Evolutionary conservation across 768 basidiomycete species (phyloP).

Genomic region (Termitomyces sp.): DNA sequence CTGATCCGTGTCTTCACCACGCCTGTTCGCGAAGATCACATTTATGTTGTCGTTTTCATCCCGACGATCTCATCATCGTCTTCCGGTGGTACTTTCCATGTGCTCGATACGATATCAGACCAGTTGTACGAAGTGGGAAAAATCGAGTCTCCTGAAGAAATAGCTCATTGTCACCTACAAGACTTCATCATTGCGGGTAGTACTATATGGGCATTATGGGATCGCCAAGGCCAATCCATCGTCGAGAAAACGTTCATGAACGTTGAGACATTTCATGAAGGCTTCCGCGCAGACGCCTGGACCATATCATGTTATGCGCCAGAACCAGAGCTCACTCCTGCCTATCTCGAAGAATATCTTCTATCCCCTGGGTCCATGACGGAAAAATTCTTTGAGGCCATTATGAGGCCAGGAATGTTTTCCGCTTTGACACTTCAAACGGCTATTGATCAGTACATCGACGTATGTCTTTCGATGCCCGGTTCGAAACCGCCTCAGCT

Average conservation of each 20-base stretch:
- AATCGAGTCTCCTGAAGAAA: slow-evolving; percentile 58
- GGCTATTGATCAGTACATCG: slow-evolving; percentile 81
- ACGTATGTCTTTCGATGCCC: slow-evolving; percentile 64
- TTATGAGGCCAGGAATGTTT: slow-evolving; percentile 88
- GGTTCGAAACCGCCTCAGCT: slow-evolving; percentile 57
- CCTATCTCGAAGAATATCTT: slow-evolving; percentile 85
- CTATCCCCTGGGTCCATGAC: slow-evolving; percentile 67
- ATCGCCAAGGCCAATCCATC: slow-evolving; percentile 71
- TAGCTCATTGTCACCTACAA: slow-evolving; percentile 69
- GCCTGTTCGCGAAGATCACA: slow-evolving; percentile 42
- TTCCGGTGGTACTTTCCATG: slow-evolving; percentile 79
- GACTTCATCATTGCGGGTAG: slow-evolving; percentile 64
- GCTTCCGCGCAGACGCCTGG: slow-evolving; percentile 43
- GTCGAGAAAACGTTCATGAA: slow-evolving; percentile 56
- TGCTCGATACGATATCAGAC: slow-evolving; percentile 56
- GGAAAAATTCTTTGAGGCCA: slow-evolving; percentile 75
- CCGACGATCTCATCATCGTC: slow-evolving; percentile 61
- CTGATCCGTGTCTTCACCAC: slow-evolving; percentile 63
- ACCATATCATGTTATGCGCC: slow-evolving; percentile 55
- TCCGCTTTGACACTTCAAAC: slow-evolving; percentile 77
- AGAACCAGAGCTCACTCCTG: slow-evolving; percentile 76
- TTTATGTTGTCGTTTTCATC: slow-evolving; percentile 69
- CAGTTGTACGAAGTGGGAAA: slow-evolving; percentile 53
- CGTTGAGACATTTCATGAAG: slow-evolving; percentile 31
- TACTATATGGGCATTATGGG: slow-evolving; percentile 73